Base-by-base conservation (phyloP, 257 asterid species). In the Galeopsis tetrahit region DNA sequence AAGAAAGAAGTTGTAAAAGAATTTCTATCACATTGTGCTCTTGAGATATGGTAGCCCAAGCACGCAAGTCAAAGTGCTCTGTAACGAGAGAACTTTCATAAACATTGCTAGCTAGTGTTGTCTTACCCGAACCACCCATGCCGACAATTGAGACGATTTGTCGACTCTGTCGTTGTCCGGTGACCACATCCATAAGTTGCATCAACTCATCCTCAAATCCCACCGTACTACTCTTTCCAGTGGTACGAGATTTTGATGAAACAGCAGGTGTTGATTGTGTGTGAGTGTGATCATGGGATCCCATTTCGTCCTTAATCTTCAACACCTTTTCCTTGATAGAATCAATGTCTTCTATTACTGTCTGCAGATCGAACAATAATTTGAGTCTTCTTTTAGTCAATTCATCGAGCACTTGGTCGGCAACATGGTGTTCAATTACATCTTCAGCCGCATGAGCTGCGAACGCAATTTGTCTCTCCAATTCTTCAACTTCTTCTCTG, bases 1-100 rank as follows among this genome's bases (percentile, higher is more conserved):
- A 38, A 7, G 63, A 61, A 36, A 61, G 33, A 13, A 39, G 32
- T 14, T n/a, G 28, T 6, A 36, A n/a, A 36, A 61, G 15, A 61
- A 61, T 61, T 13, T 60, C 48, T 5, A 32, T 36, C 66, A 36
- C 46, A 36, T 61, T 36, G 66, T 61, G 7, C n/a, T 61, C 66
- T 35, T 61, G 66, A n/a, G 66, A 34, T 53, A 53, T 53, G 60
- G 60, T 53, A 53, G 60, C 17, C 34, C 55, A 48, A 48, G 21
- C 55, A 48, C 21, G 55, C 6, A 48, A 11, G 55, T n/a, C 55
- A 48, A 48, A 48, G 55, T 48, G 55, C 4, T n/a, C 21, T 4
- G 1, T 5, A 48, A 48, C 4, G 21, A 48, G 55, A 15, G 60
- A 53, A 17, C 5, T 17, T 53, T 53, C 60, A 17, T 53, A 53